Conservation (phyloP, 2,329 filamentous ascomycete genomes). For the Aspergillus aculeatinus region DNA sequence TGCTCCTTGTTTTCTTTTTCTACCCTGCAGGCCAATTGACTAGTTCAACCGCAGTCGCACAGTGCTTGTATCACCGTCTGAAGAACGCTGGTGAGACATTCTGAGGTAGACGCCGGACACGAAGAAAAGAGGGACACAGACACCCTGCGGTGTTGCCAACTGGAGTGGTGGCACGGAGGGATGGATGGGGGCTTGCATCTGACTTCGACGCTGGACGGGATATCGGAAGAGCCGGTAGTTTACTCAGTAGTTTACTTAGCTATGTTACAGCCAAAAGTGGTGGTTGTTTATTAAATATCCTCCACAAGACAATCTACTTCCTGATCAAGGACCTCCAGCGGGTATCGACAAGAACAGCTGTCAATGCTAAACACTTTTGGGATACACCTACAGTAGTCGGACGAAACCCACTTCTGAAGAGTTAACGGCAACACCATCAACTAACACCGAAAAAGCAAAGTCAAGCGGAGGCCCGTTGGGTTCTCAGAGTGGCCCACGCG, state of each 20-base stretch:
- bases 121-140: background rate
- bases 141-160: background rate
- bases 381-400: background rate
- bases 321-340: background rate
- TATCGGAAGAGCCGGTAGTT: background rate
- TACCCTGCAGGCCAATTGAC: background rate
- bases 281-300: too few relatives aligned
- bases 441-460: constrained; percentile 2
- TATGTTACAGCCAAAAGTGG: too few relatives aligned
- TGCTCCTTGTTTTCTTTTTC: background rate
- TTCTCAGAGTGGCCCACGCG: constrained; percentile 5
- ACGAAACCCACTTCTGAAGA: background rate
- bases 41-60: background rate
- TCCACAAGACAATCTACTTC: too few relatives aligned
- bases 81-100: background rate
- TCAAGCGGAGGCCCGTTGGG: constrained; percentile 5
- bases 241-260: too few relatives aligned
- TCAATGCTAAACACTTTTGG: background rate
- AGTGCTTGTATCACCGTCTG: background rate
- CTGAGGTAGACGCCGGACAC: background rate
- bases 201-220: background rate
- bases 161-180: background rate
- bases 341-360: background rate
- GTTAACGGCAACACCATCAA: background rate
- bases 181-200: background rate